Conservation (phyloP, 2,329 filamentous ascomycete species). For the Endocalyx cinctus region DNA sequence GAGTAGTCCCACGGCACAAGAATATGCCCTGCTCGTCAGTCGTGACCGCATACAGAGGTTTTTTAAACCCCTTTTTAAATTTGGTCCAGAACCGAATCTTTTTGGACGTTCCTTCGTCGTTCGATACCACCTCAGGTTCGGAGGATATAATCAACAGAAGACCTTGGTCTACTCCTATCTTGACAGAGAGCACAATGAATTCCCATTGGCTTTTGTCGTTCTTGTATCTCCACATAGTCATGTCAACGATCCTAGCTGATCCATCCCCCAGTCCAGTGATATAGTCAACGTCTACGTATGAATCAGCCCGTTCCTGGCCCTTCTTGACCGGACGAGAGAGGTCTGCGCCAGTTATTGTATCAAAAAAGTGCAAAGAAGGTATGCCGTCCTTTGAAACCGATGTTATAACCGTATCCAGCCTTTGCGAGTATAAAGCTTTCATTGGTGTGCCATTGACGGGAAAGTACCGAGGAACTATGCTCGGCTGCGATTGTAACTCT, state of each 20-base stretch:
- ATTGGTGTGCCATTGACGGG: conserved; percentile 38
- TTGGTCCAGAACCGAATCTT: conserved; percentile 51
- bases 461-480: conserved; percentile 27
- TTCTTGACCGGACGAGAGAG: conserved; percentile 39
- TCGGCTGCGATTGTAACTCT: conserved; percentile 37
- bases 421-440: conserved; percentile 51
- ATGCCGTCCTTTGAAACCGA: conserved; percentile 38
- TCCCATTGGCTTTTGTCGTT: conserved; percentile 55
- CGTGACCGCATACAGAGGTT: conserved; percentile 52
- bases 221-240: conserved; percentile 60
- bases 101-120: conserved; percentile 19
- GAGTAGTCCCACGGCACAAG: conserved; percentile 45
- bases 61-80: conserved; percentile 39
- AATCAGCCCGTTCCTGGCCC: too few species aligned
- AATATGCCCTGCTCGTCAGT: conserved; percentile 53
- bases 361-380: conserved; percentile 52
- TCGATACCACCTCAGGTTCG: conserved; percentile 20
- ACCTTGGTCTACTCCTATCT: conserved; percentile 32
- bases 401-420: conserved; percentile 50
- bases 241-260: conserved; percentile 54
- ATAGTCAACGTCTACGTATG: conserved; percentile 34
- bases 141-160: conserved; percentile 53
- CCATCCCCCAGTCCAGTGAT: conserved; percentile 52
- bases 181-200: conserved; percentile 58
- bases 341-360: conserved; percentile 48